These are phyloP conservation scores for Pseudotsuga menziesii DNA, from an alignment of 75 land plant genomes.

Conservation along the genomic window DNA sequence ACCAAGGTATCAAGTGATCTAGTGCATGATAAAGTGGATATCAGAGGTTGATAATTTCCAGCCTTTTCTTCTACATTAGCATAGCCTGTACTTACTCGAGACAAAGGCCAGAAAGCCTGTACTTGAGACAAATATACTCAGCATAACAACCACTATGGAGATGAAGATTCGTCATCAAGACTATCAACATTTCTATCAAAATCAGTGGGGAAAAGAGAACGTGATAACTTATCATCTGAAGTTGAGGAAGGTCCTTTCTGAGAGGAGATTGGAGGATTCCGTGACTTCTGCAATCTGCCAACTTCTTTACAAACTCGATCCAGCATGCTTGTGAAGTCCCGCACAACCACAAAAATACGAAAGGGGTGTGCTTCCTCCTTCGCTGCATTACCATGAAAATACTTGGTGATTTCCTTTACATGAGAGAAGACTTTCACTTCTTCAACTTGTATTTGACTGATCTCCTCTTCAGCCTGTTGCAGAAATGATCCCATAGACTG, in stretches of 20 bases:
- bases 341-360: conserved; percentile 53
- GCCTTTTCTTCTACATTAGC: too few species aligned
- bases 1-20: too few species aligned
- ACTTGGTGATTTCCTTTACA: conserved; percentile 60
- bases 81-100: too few species aligned
- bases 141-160: background rate
- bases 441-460: conserved; percentile 34
- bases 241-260: conserved; percentile 23
- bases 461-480: conserved; percentile 32
- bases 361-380: conserved; percentile 53
- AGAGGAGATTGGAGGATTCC: conserved; percentile 17
- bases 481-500: conserved; percentile 47
- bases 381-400: conserved; percentile 59
- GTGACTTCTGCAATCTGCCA: conserved; percentile 40
- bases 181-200: conserved; percentile 11
- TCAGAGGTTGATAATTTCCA: too few species aligned
- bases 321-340: conserved; percentile 49
- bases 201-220: conserved; percentile 21
- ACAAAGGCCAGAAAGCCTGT: too few species aligned
- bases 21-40: too few species aligned
- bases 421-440: conserved; percentile 30
- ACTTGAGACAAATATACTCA: too few species aligned
- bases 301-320: conserved; percentile 68
- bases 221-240: conserved; percentile 12
- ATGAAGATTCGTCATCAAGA: conserved; percentile 30